phyloP scores from a whole-genome alignment of 768 basidiomycete genomes.

The Amanita inopinata region DNA sequence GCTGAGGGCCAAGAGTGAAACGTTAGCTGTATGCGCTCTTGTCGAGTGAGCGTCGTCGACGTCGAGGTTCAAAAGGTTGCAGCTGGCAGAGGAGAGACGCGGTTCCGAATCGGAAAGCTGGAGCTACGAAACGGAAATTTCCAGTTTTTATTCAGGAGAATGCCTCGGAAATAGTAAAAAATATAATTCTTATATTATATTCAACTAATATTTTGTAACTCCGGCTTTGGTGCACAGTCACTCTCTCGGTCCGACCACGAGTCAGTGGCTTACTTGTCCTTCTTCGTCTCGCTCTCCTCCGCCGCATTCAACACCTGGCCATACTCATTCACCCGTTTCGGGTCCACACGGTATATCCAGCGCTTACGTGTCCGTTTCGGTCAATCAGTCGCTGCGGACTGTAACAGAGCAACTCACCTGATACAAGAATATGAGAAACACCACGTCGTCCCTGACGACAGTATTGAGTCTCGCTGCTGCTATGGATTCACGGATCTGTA shows the following conservation, averaged over 20 bases:
- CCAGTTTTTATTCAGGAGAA: no score
- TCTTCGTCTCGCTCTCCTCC: slow-evolving; percentile 44
- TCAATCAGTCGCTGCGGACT: neutral
- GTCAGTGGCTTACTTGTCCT: slow-evolving; percentile 33
- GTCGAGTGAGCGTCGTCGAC: neutral
- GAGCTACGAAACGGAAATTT: slow-evolving; percentile 10
- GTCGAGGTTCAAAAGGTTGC: slow-evolving; percentile 14
- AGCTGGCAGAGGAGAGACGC: slow-evolving; percentile 18
- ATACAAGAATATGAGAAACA: slow-evolving; percentile 88
- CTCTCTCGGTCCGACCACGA: no score
- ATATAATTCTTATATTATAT: no score
- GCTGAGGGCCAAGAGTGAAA: slow-evolving; percentile 7
- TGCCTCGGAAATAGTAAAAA: no score
- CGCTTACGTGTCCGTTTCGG: slow-evolving; percentile 41
- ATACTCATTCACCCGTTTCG: slow-evolving; percentile 92
- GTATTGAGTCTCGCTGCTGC: slow-evolving; percentile 16
- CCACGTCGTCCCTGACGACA: slow-evolving; percentile 60
- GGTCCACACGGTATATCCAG: slow-evolving; percentile 97
- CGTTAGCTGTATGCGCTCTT: slow-evolving; percentile 4
- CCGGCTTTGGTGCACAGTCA: no score
- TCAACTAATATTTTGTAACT: no score
- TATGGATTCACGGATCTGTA: slow-evolving; percentile 15
- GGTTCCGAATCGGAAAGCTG: slow-evolving; percentile 33
- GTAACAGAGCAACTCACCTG: slow-evolving; percentile 47
- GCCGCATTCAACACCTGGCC: slow-evolving; percentile 60